A percentile compares a stretch with the other conserved stretches of the same genome.
These are phyloP conservation scores for Lactuca saligna DNA, from an alignment of 129 eudicot genomes.

Conservation along the genomic window DNA sequence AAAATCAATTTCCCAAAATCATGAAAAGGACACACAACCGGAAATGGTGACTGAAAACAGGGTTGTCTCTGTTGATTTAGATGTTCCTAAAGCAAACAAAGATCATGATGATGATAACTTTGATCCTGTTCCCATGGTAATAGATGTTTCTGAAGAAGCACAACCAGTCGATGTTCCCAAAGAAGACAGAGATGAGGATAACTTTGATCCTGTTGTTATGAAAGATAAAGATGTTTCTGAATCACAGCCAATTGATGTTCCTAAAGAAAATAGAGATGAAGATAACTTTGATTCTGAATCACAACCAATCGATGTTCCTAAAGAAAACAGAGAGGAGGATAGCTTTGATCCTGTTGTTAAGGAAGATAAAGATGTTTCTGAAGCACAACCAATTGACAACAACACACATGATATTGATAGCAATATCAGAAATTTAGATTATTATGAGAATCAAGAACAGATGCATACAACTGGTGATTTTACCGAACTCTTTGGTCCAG, in stretches of 20 bases:
- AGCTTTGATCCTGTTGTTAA: neutral
- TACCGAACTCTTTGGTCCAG: slow-evolving; percentile 29
- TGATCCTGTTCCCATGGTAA: slow-evolving; percentile 19
- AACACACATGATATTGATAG: slow-evolving; percentile 34
- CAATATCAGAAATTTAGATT: slow-evolving; percentile 18
- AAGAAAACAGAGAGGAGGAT: neutral
- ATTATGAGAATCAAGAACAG: slow-evolving; percentile 26
- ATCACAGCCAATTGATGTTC: neutral
- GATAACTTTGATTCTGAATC: neutral
- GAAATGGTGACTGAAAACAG: slow-evolving; percentile 14
- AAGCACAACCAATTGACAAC: slow-evolving; percentile 13
- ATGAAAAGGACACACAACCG: slow-evolving; percentile 17
- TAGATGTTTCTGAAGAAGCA: slow-evolving; percentile 26
- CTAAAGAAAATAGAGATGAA: slow-evolving; percentile 18
- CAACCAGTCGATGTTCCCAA: slow-evolving; percentile 32
- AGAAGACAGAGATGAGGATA: neutral
- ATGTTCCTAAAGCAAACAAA: slow-evolving; percentile 27
- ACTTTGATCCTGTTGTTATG: neutral
- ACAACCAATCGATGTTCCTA: slow-evolving; percentile 22
- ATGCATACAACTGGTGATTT: slow-evolving; percentile 26
- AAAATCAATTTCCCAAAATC: slow-evolving; percentile 27
- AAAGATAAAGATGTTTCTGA: neutral
- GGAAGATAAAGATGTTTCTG: neutral
- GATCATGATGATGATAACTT: slow-evolving; percentile 27
- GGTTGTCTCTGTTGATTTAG: slow-evolving; percentile 17